Percentiles rank a stretch among this genome's conserved stretches.
These are phyloP conservation scores for Picea glauca DNA, from an alignment of 75 land plant species.

Conservation along the genomic window DNA sequence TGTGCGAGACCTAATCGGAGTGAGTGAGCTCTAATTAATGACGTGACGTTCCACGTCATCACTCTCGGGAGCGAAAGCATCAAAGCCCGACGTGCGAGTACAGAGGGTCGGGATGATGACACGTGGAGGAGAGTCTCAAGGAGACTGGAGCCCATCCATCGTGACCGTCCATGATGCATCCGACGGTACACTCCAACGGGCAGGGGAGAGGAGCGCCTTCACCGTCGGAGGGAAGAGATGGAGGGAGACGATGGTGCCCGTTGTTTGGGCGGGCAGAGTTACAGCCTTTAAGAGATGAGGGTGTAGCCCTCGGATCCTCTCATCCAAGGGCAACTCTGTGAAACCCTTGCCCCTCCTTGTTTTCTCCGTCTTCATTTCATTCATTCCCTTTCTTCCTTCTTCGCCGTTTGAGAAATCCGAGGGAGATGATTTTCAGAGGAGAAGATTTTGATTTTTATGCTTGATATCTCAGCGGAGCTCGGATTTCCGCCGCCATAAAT, in stretches of 20 bases:
- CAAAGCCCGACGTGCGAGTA: no score
- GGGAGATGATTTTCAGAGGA: no score
- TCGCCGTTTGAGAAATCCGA: background rate
- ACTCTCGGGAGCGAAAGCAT: no score
- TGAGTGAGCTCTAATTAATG: no score
- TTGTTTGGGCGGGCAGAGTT: conserved; percentile 2
- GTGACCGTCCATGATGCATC: conserved; percentile 14
- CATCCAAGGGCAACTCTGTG: conserved; percentile 9
- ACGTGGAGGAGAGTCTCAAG: background rate
- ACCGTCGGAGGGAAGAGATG: background rate
- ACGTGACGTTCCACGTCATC: no score
- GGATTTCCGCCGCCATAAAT: no score
- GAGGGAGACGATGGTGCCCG: conserved; percentile 12
- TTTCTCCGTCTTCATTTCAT: background rate
- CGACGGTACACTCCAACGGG: conserved; percentile 7
- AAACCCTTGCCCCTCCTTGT: conserved; percentile 2
- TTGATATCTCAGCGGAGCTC: no score
- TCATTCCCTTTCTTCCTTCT: background rate
- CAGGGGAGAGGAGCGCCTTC: background rate
- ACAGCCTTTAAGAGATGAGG: conserved; percentile 16
- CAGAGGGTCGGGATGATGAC: background rate
- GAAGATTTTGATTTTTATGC: no score
- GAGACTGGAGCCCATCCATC: background rate
- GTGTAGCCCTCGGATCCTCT: background rate
- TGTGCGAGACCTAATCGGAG: no score